phyloP scores from a whole-genome alignment of 768 basidiomycete species.

The Paxillus involutus region DNA sequence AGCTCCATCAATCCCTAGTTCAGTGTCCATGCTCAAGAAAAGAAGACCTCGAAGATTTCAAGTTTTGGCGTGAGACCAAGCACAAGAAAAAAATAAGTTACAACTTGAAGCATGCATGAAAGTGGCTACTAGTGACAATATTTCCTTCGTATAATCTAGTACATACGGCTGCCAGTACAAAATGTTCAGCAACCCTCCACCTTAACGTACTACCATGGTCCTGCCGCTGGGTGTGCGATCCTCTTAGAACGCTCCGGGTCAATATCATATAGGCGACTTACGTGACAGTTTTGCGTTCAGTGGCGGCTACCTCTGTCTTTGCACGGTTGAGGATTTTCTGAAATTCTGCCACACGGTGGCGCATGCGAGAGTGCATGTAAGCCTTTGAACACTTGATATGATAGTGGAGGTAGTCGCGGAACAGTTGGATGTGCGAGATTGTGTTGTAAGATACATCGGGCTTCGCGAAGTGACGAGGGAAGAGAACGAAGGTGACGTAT shows the following conservation, averaged over 20 bases:
- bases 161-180: not conserved
- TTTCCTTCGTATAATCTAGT: not conserved
- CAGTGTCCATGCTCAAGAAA: slow-evolving; percentile 15
- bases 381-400: slow-evolving; percentile 99
- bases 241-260: slow-evolving; percentile 4
- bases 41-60: not conserved
- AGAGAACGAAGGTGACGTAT: slow-evolving; percentile 97
- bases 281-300: slow-evolving; percentile 91
- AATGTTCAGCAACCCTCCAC: not conserved
- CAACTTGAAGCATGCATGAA: too few relatives aligned
- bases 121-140: not conserved
- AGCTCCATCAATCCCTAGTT: not conserved
- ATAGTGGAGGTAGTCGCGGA: slow-evolving; percentile 99
- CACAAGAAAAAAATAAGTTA: too few relatives aligned
- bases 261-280: slow-evolving; percentile 31
- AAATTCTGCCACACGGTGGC: slow-evolving; percentile 91
- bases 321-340: slow-evolving; percentile 94
- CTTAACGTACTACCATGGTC: slow-evolving; percentile 54
- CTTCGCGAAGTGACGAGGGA: slow-evolving; percentile 91
- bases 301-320: slow-evolving; percentile 83
- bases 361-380: slow-evolving; percentile 98
- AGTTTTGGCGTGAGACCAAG: too few relatives aligned
- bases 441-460: slow-evolving; percentile 66
- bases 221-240: slow-evolving; percentile 44
- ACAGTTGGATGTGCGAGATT: slow-evolving; percentile 93